Evolutionary conservation across 345 rosid genomes (phyloP).

Genomic region (Dimocarpus longan): DNA sequence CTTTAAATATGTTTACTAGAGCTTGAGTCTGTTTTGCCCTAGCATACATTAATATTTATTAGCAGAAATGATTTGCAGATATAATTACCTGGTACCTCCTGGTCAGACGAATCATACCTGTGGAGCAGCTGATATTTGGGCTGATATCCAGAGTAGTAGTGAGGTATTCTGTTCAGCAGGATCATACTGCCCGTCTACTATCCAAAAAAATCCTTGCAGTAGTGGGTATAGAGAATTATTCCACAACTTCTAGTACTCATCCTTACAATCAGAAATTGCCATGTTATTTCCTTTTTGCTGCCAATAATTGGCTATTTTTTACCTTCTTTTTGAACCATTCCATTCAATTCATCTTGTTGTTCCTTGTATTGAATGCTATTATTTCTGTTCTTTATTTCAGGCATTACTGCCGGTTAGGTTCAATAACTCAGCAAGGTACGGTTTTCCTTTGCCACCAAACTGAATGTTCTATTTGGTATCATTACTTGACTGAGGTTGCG

Average conservation of each 20-base stretch:
- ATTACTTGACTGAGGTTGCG: background rate
- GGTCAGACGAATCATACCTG: slow-evolving; percentile 78
- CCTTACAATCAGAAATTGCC: slow-evolving; percentile 25
- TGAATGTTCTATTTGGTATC: background rate
- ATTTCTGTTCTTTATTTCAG: slow-evolving; percentile 43
- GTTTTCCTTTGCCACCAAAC: background rate
- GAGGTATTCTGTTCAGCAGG: slow-evolving; percentile 94
- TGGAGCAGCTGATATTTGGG: slow-evolving; percentile 96
- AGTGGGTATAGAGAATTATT: slow-evolving; percentile 69
- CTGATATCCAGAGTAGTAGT: slow-evolving; percentile 71
- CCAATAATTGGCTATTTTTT: slow-evolving; percentile 13
- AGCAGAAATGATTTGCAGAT: slow-evolving; percentile 69
- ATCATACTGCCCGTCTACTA: slow-evolving; percentile 83
- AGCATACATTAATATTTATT: slow-evolving; percentile 41
- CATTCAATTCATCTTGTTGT: background rate
- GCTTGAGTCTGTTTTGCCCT: slow-evolving; percentile 20
- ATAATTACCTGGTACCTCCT: slow-evolving; percentile 82
- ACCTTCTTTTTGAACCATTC: background rate
- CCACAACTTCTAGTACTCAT: slow-evolving; percentile 31
- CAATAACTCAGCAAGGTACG: slow-evolving; percentile 66
- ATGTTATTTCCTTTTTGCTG: slow-evolving; percentile 14
- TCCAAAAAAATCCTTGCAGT: slow-evolving; percentile 76
- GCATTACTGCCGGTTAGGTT: slow-evolving; percentile 90
- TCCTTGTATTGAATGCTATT: background rate
- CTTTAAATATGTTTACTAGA: background rate